Percentiles rank a stretch among this genome's conserved stretches.
Conservation (phyloP, 257 asterid species). For the Plantago ovata region DNA sequence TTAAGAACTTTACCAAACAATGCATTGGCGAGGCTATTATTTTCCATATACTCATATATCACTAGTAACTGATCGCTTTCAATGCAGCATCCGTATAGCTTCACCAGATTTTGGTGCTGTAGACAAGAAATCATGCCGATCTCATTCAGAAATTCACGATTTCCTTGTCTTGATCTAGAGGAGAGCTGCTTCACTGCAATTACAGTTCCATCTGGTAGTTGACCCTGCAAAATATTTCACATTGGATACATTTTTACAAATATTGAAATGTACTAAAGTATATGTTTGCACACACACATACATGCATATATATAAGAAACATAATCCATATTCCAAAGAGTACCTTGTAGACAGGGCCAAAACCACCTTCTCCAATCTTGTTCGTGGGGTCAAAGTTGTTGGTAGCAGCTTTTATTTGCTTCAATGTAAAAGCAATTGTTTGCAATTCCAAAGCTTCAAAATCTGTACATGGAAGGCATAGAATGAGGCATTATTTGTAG, state of each 20-base stretch:
- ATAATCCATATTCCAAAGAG: too few species aligned
- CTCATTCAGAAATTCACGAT: conserved; percentile 77
- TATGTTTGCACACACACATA: conserved; percentile 2
- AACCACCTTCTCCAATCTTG: conserved; percentile 96
- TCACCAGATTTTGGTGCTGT: conserved; percentile 83
- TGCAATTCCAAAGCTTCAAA: conserved; percentile 60
- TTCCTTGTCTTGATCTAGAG: conserved; percentile 75
- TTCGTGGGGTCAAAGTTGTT: conserved; percentile 65
- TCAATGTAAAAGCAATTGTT: conserved; percentile 61
- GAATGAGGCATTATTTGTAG: background rate
- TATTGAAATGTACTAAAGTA: background rate
- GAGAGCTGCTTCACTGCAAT: conserved; percentile 91
- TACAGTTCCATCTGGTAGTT: conserved; percentile 58
- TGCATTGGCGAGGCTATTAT: conserved; percentile 77
- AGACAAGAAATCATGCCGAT: conserved; percentile 82
- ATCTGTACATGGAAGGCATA: conserved; percentile 37
- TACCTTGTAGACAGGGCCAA: conserved; percentile 92
- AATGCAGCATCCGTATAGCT: conserved; percentile 78
- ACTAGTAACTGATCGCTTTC: conserved; percentile 80
- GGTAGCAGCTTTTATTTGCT: conserved; percentile 83
- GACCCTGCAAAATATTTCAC: conserved; percentile 45
- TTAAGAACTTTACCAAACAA: conserved; percentile 44
- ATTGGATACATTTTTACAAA: conserved; percentile 14
- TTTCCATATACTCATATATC: conserved; percentile 80
- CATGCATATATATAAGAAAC: too few species aligned